Percentiles rank a stretch among this genome's conserved stretches.
phyloP scores from a whole-genome alignment of 208 protist genomes.

The Trypanosoma melophagium region DNA sequence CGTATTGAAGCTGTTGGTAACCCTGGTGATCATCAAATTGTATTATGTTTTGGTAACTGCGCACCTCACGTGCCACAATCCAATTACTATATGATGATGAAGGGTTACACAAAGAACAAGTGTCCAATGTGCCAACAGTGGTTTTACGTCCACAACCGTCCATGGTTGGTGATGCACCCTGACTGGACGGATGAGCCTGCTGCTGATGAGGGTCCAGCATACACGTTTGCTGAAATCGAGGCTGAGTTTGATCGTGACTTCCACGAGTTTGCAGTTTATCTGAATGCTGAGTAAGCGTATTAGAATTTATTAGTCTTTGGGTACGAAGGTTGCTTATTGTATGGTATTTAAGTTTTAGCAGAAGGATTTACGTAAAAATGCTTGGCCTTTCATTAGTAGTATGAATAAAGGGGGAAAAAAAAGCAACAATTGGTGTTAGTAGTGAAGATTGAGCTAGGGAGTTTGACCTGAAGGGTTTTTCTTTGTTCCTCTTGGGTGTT shows the following conservation, averaged over 20 bases:
- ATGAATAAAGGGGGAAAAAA: not conserved
- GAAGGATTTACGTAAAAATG: conserved; percentile 10
- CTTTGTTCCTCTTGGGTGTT: not conserved
- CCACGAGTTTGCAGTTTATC: conserved; percentile 88
- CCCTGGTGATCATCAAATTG: conserved; percentile 83
- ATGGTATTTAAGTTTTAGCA: not conserved
- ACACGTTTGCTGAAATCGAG: conserved; percentile 90
- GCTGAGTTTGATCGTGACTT: conserved; percentile 90
- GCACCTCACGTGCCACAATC: conserved; percentile 87
- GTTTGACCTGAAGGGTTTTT: not conserved
- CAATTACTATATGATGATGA: conserved; percentile 92
- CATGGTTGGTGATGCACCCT: conserved; percentile 89
- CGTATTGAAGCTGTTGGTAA: conserved; percentile 81
- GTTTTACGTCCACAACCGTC: conserved; percentile 90
- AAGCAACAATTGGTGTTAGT: conserved; percentile 4
- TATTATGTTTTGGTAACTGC: conserved; percentile 89
- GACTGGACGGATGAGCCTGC: conserved; percentile 91
- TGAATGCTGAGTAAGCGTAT: conserved; percentile 78
- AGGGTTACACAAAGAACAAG: conserved; percentile 89
- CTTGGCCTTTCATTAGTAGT: conserved; percentile 3
- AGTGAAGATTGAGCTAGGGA: not conserved
- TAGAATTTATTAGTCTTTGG: not conserved
- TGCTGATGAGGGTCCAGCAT: conserved; percentile 84
- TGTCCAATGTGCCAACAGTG: conserved; percentile 90
- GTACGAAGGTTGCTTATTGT: not conserved